Percentiles rank a stretch among this genome's conserved stretches.
Evolutionary conservation across 257 asterid genomes (phyloP).

Genomic region (Asclepias syriaca): DNA sequence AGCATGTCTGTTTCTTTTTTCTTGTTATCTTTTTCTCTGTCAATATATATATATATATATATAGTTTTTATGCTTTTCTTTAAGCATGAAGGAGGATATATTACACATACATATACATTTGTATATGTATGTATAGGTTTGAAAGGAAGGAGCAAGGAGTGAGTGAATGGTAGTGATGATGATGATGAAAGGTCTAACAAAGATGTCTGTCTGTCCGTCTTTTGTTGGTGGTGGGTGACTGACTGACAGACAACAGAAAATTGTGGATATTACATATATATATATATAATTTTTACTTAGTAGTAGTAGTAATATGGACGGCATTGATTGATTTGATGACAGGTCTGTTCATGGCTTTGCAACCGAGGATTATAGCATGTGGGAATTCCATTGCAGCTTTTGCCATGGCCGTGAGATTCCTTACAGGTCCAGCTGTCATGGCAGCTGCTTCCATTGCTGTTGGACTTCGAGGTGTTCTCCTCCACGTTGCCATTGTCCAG

Average conservation of each 20-base stretch:
- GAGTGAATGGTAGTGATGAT: slow-evolving; percentile 28
- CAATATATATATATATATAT: background rate
- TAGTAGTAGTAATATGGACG: background rate
- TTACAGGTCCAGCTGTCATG: slow-evolving; percentile 99
- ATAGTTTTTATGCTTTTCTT: slow-evolving; percentile 14
- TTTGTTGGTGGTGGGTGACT: slow-evolving; percentile 2
- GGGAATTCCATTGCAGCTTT: slow-evolving; percentile 84
- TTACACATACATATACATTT: no score
- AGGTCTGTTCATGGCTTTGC: slow-evolving; percentile 99
- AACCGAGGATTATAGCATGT: slow-evolving; percentile 97
- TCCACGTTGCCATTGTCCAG: slow-evolving; percentile 95
- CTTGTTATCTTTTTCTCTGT: slow-evolving; percentile 18
- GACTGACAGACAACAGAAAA: background rate
- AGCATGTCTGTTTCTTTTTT: slow-evolving; percentile 23
- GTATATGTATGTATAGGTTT: no score
- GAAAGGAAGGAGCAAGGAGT: no score
- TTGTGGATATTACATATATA: background rate
- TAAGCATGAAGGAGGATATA: background rate
- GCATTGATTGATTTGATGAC: slow-evolving; percentile 19
- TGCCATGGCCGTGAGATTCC: slow-evolving; percentile 97
- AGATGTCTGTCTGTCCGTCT: background rate
- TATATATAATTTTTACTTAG: background rate
- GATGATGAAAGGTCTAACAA: slow-evolving; percentile 23
- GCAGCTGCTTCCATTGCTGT: slow-evolving; percentile 96
- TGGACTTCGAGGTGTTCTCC: slow-evolving; percentile 90